Evolutionary conservation across 306 rosid species (phyloP), one percentile per base, ranked within the genome.

Genomic region (Acacia melanoxylon): DNA sequence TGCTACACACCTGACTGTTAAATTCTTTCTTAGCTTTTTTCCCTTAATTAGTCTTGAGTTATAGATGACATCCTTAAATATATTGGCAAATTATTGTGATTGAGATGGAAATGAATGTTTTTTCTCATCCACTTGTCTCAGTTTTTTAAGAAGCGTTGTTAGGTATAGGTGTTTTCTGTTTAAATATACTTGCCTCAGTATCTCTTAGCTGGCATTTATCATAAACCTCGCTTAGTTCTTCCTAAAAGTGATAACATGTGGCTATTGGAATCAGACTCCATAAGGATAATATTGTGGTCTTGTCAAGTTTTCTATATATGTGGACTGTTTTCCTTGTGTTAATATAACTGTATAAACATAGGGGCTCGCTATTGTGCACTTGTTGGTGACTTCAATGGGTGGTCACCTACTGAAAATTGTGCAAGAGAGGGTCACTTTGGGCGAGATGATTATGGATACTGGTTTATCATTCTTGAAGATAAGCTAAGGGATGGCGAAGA

Each of bases 281-380:
- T 79, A 25, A 65, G 14, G 51, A 52, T 1, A 17, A 68, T 62
- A 62, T 63, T 52, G 10, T 31, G 62, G 66, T 8, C 67, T 51
- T 83, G 67, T 56, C 78, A 27, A 52, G 82, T 65, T 79, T 62
- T 62, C 78, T 11, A 48, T 63, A 35, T 29, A 58, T 33, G 22
- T 63, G 48, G 10, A 8, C 31, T 56, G 37, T 79, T 24, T 69
- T 33, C 14, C 75, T 67, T 77, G 56, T 68, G 66, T 82, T 76
- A 74, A 73, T 68, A 35, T 42, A 78, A 81, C 73, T 74, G 45
- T 73, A 11, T 6, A 75, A 80, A 51, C 77, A 46, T 90, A 95
- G 99, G 99, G 77, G 96, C 98, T 86, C 98, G 97, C 74, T 95
- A 93, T 70, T 95, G 97, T 83, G 98, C 99, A 46, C 79, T 95